Conservation (phyloP, 106 monocot species). For the Dioscorea zingiberensis region DNA sequence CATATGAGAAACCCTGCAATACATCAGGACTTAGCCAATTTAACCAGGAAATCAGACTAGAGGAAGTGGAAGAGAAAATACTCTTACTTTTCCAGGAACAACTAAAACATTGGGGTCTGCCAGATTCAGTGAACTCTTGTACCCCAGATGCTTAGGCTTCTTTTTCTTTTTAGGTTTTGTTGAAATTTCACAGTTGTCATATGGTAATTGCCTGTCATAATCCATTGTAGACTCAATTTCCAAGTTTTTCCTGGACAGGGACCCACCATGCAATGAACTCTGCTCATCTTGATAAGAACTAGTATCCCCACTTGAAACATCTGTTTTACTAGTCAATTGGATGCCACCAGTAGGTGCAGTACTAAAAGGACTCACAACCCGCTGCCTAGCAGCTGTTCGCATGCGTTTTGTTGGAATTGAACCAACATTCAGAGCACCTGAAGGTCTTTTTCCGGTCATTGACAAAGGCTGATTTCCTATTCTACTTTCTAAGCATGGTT, state of each 20-base stretch:
- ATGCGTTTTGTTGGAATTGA: slow-evolving; percentile 78
- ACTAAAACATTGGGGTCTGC: slow-evolving; percentile 38
- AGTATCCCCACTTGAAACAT: slow-evolving; percentile 94
- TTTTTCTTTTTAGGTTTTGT: slow-evolving; percentile 78
- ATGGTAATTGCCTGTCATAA: slow-evolving; percentile 58
- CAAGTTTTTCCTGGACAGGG: slow-evolving; percentile 45
- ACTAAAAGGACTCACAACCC: slow-evolving; percentile 56
- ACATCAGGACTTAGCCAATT: slow-evolving; percentile 5
- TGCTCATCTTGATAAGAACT: slow-evolving; percentile 81
- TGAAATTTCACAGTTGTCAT: slow-evolving; percentile 46
- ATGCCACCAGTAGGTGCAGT: slow-evolving; percentile 24
- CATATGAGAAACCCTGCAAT: slow-evolving; percentile 58
- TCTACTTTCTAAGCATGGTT: slow-evolving; percentile 36
- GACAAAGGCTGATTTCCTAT: slow-evolving; percentile 27
- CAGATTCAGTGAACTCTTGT: slow-evolving; percentile 38
- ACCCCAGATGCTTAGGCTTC: slow-evolving; percentile 62
- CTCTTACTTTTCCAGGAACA: slow-evolving; percentile 54
- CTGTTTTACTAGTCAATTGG: slow-evolving; percentile 71
- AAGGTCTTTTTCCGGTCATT: slow-evolving; percentile 49
- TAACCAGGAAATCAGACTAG: not conserved
- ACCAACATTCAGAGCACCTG: slow-evolving; percentile 40
- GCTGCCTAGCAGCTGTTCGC: slow-evolving; percentile 67
- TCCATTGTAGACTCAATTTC: slow-evolving; percentile 79
- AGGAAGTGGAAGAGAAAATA: slow-evolving; percentile 2
- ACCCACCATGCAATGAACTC: slow-evolving; percentile 61